phyloP scores from a whole-genome alignment of 225 moss, liverwort and hornwort genomes.

The Bryum argenteum region DNA sequence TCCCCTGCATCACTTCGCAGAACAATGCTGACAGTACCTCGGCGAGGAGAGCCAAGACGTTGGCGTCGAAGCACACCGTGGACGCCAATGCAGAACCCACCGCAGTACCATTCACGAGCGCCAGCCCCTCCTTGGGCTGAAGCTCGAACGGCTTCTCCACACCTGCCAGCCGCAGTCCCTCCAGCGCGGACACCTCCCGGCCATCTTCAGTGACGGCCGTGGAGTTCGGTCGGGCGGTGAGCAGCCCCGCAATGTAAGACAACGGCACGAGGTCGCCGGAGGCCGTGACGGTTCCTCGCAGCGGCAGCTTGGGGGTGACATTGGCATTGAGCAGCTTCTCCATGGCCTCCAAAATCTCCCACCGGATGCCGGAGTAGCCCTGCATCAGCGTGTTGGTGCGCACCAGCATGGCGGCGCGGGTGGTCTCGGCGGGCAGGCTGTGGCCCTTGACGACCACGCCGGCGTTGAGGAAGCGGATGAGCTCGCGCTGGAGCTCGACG shows the following conservation, averaged over 20 bases:
- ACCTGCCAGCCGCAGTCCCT: slow-evolving; percentile 33
- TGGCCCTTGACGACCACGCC: slow-evolving; percentile 37
- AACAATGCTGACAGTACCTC: slow-evolving; percentile 41
- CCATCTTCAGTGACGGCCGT: slow-evolving; percentile 35
- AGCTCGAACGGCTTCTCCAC: slow-evolving; percentile 42
- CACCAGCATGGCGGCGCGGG: slow-evolving; percentile 50
- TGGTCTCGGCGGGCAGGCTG: slow-evolving; percentile 29
- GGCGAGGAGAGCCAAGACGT: slow-evolving; percentile 35
- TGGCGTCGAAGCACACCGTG: slow-evolving; percentile 48
- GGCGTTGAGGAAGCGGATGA: slow-evolving; percentile 46
- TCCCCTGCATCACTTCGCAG: slow-evolving; percentile 42
- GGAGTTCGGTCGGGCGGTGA: slow-evolving; percentile 39
- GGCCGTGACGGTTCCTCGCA: slow-evolving; percentile 51
- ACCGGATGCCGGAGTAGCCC: slow-evolving; percentile 55
- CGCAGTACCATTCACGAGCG: slow-evolving; percentile 49
- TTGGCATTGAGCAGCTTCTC: slow-evolving; percentile 53
- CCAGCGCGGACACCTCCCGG: slow-evolving; percentile 31
- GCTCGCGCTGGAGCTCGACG: slow-evolving; percentile 43
- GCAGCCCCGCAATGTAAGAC: slow-evolving; percentile 43
- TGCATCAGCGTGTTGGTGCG: slow-evolving; percentile 58
- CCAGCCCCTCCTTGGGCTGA: slow-evolving; percentile 49
- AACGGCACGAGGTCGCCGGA: slow-evolving; percentile 53
- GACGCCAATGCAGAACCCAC: slow-evolving; percentile 48
- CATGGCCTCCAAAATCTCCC: slow-evolving; percentile 51
- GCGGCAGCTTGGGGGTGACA: slow-evolving; percentile 53